Conservation (phyloP, 352 stramenopile genomes). For the Phytopythium cucurbitacearum region DNA sequence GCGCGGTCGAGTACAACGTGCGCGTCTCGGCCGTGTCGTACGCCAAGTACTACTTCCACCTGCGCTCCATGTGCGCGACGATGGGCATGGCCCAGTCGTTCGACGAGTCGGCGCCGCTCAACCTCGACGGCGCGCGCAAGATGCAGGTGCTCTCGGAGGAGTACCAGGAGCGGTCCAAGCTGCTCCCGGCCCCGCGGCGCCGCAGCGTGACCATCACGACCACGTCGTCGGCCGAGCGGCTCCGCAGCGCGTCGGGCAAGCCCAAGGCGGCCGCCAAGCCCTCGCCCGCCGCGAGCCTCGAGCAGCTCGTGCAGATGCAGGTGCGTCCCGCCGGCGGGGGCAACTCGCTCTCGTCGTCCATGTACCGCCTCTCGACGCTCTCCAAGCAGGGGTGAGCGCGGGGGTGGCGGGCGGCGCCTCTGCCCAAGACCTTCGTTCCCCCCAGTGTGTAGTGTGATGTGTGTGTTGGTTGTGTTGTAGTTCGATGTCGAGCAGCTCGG, state of each 20-base stretch:
- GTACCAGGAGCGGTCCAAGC: conserved; percentile 81
- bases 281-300: conserved; percentile 64
- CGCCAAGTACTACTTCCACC: conserved; percentile 96
- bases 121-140: conserved; percentile 78
- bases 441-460: conserved; percentile 1
- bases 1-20: conserved; percentile 88
- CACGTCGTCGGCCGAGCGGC: conserved; percentile 33
- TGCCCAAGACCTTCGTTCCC: too few species aligned
- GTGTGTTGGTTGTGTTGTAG: neutral
- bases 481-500: too few species aligned
- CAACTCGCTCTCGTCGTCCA: conserved; percentile 21
- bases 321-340: conserved; percentile 68
- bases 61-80: conserved; percentile 92
- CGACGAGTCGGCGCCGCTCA: conserved; percentile 73
- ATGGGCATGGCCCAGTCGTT: conserved; percentile 80
- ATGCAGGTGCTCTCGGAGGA: conserved; percentile 87
- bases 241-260: conserved; percentile 13
- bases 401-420: too few species aligned
- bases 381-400: conserved; percentile 7
- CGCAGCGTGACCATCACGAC: conserved; percentile 77
- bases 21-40: conserved; percentile 84
- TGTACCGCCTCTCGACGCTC: conserved; percentile 47
- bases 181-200: conserved; percentile 61
- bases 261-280: conserved; percentile 25
- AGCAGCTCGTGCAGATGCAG: conserved; percentile 85